Percentiles rank a stretch among this genome's conserved stretches.
These are phyloP conservation scores for Vitis hybrid DNA, from an alignment of 177 flowering plant species.

Conservation along the genomic window DNA sequence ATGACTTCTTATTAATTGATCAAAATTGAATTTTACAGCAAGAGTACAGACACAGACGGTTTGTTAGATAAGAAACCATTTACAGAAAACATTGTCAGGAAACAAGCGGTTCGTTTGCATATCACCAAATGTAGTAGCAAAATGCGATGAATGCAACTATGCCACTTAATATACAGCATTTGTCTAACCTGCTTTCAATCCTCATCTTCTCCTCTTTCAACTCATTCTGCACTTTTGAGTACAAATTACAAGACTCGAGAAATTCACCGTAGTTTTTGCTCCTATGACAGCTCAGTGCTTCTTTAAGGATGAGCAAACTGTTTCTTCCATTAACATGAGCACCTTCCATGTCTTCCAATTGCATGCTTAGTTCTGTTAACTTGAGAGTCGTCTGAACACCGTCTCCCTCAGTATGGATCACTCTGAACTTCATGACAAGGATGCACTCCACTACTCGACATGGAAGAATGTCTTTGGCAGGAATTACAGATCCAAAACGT, in stretches of 20 bases:
- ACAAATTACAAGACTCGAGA: conserved; percentile 69
- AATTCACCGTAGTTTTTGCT: conserved; percentile 85
- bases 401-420: conserved; percentile 38
- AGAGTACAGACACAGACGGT: background rate
- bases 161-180: conserved; percentile 68
- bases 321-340: conserved; percentile 84
- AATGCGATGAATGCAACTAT: conserved; percentile 64
- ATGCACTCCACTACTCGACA: conserved; percentile 83
- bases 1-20: conserved; percentile 4
- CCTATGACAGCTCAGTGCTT: conserved; percentile 67
- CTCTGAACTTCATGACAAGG: conserved; percentile 64
- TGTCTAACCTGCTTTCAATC: conserved; percentile 74
- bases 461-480: conserved; percentile 89
- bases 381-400: conserved; percentile 52
- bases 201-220: conserved; percentile 89
- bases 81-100: conserved; percentile 11
- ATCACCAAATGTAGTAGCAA: conserved; percentile 62
- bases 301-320: conserved; percentile 79
- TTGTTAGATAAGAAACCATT: conserved; percentile 2
- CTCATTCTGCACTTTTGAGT: conserved; percentile 74
- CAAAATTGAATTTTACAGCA: conserved; percentile 22
- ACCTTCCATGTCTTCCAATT: conserved; percentile 90
- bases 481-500: conserved; percentile 86
- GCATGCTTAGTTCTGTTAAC: conserved; percentile 82
- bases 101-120: conserved; percentile 3